phyloP scores from a whole-genome alignment of 805 yeast species.

The Myxozyma mucilagina region DNA sequence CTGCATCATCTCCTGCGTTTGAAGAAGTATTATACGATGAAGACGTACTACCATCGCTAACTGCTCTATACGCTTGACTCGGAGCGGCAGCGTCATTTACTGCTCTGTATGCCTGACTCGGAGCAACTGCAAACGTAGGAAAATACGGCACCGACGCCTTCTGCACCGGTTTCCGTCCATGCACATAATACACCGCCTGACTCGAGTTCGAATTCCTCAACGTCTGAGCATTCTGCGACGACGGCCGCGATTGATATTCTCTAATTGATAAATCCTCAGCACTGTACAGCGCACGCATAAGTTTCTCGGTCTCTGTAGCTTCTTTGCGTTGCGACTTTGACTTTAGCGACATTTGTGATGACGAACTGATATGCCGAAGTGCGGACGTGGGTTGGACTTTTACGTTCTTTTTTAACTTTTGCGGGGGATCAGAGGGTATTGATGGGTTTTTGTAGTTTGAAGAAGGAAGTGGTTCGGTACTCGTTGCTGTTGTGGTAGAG shows the following conservation, averaged over 20 bases:
- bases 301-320: not conserved
- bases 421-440: not conserved
- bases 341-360: not conserved
- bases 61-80: not conserved
- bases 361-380: slow-evolving; percentile 2
- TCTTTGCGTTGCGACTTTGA: not conserved
- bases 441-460: not conserved
- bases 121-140: not conserved
- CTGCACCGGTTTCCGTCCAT: not conserved
- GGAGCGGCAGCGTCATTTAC: not conserved
- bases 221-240: not conserved
- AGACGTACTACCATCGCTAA: not conserved
- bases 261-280: slow-evolving; percentile 1
- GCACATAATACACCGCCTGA: too few species aligned
- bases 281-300: slow-evolving; percentile 1
- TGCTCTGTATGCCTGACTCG: not conserved
- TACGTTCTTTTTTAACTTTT: not conserved
- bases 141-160: not conserved
- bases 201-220: too few species aligned
- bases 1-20: not conserved
- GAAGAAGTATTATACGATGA: not conserved
- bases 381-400: slow-evolving; percentile 4
- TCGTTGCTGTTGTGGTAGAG: slow-evolving; percentile 4
- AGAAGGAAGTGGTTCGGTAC: not conserved
- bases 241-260: not conserved